phyloP scores from a whole-genome alignment of 2,329 filamentous ascomycete genomes.

The Pleurostoma richardsiae region DNA sequence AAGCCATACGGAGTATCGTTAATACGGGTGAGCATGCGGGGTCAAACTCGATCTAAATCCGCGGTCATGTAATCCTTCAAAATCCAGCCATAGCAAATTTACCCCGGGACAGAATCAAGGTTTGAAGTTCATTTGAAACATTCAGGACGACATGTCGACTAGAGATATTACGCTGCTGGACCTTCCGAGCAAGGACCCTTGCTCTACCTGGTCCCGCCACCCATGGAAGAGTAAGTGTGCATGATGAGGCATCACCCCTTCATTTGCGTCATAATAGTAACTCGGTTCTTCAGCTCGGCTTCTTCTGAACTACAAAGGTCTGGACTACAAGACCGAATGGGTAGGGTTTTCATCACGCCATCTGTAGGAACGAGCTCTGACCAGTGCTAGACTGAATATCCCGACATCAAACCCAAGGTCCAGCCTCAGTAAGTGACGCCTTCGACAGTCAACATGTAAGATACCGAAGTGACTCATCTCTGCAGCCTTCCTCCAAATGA shows the following conservation, averaged over 20 bases:
- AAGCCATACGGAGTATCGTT: too few relatives aligned
- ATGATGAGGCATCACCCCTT: neutral
- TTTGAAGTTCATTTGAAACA: neutral
- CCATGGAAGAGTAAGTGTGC: neutral
- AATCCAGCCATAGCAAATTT: neutral
- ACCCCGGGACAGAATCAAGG: neutral
- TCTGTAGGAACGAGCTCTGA: neutral
- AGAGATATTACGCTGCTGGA: neutral
- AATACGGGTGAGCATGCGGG: too few relatives aligned
- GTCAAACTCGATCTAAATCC: neutral
- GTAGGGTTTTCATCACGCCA: slow-evolving; percentile 13
- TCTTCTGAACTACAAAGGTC: slow-evolving; percentile 60
- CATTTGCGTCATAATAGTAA: neutral
- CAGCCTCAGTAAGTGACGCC: slow-evolving; percentile 31
- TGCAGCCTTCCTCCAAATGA: slow-evolving; percentile 38
- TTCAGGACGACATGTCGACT: neutral
- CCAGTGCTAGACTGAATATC: slow-evolving; percentile 51
- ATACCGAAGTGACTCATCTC: neutral
- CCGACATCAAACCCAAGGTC: slow-evolving; percentile 54
- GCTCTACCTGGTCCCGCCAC: neutral
- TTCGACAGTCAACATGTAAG: neutral
- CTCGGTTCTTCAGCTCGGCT: neutral
- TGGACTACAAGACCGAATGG: slow-evolving; percentile 67
- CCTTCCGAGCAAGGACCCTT: neutral
- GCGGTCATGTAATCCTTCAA: neutral